Evolutionary conservation across 768 basidiomycete species (phyloP), one percentile per base, ranked within the genome.

Genomic region (Myochromella boudieri): DNA sequence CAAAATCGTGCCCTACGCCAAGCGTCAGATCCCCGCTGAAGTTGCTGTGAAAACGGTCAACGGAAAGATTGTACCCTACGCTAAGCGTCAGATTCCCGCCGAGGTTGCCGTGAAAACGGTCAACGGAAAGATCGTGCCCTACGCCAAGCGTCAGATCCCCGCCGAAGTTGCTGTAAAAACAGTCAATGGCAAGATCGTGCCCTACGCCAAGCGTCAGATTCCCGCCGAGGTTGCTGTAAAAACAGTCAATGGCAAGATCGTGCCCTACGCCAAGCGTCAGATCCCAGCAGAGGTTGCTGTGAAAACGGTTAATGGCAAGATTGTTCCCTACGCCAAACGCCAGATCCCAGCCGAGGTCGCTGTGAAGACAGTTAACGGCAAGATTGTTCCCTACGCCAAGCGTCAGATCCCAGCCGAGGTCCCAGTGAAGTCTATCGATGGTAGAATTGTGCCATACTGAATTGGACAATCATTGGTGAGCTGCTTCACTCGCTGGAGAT

Each of bases 21-120:
- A 64, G 43, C 69, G 69, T 27, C 60, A 67, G 24, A 66, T 69
- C 29, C 66, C 68, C 10, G 61, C 55, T 6, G 61, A 62, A 49
- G 44, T 51, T 12, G 46, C 63, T 1, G 49, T 49, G 34, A 59
- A 58, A 36, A 51, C 59, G 3, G 28, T 45, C 29, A 46, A 44
- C 17, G 62, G 64, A 6, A 42, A 37, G 8, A 49, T 66, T 45
- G 54, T 60, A 49, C 59, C 62, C 49, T 51, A 60, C 52, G 14
- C 28, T 32, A 59, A 49, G 29, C 47, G 67, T 47, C 59, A 58
- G 41, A 60, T 68, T 42, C 66, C 68, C 4, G 63, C 58, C 11
- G 65, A 68, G 18, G 46, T 47, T 1, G 42, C 68, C 1, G 55
- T 63, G 32, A 69, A 61, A 52, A 51, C 61, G 11, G 34, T 31